phyloP scores from a whole-genome alignment of 257 asterid species.

The Fraxinus quadrangulata region DNA sequence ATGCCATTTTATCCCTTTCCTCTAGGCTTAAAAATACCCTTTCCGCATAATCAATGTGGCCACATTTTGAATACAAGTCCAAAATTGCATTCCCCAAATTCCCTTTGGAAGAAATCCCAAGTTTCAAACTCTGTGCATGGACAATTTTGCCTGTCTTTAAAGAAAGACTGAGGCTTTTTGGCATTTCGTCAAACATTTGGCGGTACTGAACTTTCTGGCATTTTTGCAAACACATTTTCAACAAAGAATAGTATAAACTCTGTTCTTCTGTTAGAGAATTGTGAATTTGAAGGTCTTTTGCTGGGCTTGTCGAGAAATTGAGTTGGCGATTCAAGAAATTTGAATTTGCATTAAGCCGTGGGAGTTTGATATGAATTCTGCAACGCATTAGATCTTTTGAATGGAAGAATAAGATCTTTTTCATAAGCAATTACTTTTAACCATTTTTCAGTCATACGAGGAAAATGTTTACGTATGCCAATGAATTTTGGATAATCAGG shows the following conservation, averaged over 20 bases:
- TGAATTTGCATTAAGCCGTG: slow-evolving; percentile 26
- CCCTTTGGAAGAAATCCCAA: slow-evolving; percentile 52
- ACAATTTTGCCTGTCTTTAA: slow-evolving; percentile 43
- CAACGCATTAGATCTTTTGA: neutral
- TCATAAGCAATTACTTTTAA: neutral
- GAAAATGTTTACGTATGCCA: neutral
- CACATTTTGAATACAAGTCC: slow-evolving; percentile 87
- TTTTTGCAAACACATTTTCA: slow-evolving; percentile 44
- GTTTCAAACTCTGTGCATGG: slow-evolving; percentile 57
- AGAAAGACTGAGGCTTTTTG: slow-evolving; percentile 44
- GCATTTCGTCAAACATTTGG: slow-evolving; percentile 66
- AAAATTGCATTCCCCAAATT: slow-evolving; percentile 65
- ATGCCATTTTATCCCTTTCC: slow-evolving; percentile 58
- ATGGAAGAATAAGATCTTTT: neutral
- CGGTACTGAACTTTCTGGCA: slow-evolving; percentile 69
- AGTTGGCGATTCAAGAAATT: slow-evolving; percentile 24
- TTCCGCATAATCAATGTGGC: slow-evolving; percentile 54
- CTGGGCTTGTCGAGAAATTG: slow-evolving; percentile 38
- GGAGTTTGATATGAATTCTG: slow-evolving; percentile 11
- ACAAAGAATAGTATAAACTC: slow-evolving; percentile 29
- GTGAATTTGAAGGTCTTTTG: slow-evolving; percentile 17
- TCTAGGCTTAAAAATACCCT: slow-evolving; percentile 52
- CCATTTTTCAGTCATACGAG: neutral
- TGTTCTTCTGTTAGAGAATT: slow-evolving; percentile 25
- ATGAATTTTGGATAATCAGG: no score